phyloP scores from a whole-genome alignment of 2,329 filamentous ascomycete genomes.

The Davidsoniella australis region DNA sequence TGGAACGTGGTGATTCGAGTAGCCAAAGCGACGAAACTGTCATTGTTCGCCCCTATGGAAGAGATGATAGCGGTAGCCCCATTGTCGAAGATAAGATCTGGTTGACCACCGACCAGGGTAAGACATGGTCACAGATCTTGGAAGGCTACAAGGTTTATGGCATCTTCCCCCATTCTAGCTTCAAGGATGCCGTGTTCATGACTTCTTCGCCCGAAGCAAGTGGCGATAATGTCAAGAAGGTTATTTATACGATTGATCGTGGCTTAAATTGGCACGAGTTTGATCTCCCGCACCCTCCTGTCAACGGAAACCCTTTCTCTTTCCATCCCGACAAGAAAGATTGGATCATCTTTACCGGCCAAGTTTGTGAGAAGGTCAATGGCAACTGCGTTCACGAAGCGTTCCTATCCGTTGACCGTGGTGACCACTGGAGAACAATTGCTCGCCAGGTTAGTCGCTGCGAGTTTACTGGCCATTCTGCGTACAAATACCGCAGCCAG shows the following conservation, averaged over 20 bases:
- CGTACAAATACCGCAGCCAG: slow-evolving; percentile 33
- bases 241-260: slow-evolving; percentile 69
- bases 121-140: slow-evolving; percentile 59
- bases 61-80: slow-evolving; percentile 16
- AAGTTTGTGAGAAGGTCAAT: slow-evolving; percentile 42
- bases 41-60: slow-evolving; percentile 32
- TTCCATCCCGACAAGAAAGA: slow-evolving; percentile 80
- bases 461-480: slow-evolving; percentile 60
- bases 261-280: slow-evolving; percentile 60
- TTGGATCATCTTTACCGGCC: slow-evolving; percentile 83
- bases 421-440: slow-evolving; percentile 61
- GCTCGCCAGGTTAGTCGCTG: slow-evolving; percentile 63
- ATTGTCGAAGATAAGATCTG: slow-evolving; percentile 41
- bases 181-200: slow-evolving; percentile 77
- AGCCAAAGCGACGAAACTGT: slow-evolving; percentile 54
- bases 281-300: slow-evolving; percentile 42
- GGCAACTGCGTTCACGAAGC: slow-evolving; percentile 55
- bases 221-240: slow-evolving; percentile 25
- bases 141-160: slow-evolving; percentile 49
- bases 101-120: slow-evolving; percentile 73
- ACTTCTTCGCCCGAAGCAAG: slow-evolving; percentile 38
- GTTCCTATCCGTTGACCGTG: slow-evolving; percentile 62
- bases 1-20: slow-evolving; percentile 56
- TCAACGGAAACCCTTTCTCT: slow-evolving; percentile 32
- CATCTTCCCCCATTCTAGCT: slow-evolving; percentile 64